phyloP scores from a whole-genome alignment of 192 early-diverging fungal species.

The Borealophlyctis nickersoniae region DNA sequence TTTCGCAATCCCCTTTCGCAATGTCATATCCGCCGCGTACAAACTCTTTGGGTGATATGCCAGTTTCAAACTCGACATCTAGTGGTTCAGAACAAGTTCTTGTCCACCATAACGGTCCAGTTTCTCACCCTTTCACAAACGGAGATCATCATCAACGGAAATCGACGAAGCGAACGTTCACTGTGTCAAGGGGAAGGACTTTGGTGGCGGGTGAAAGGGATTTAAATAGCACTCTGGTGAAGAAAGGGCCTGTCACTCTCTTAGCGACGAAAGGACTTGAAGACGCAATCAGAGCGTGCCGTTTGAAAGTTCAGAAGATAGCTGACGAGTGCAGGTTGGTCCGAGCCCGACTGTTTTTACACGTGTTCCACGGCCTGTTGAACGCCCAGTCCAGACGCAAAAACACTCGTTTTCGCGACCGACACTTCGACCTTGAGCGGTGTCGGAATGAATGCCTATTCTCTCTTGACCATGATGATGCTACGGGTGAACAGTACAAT shows the following conservation, averaged over 20 bases:
- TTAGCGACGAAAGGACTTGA: neutral
- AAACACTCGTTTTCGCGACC: conserved; percentile 9
- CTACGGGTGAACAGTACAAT: neutral
- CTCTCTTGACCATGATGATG: neutral
- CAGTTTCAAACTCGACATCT: too few species aligned
- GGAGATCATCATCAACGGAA: too few species aligned
- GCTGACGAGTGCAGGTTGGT: neutral
- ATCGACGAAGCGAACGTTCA: too few species aligned
- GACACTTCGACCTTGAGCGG: conserved; percentile 6
- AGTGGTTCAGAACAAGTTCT: too few species aligned
- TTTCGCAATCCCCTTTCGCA: too few species aligned
- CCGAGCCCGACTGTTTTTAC: neutral
- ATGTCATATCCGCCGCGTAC: too few species aligned
- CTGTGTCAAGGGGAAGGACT: too few species aligned
- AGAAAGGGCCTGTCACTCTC: conserved; percentile 1
- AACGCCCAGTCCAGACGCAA: neutral
- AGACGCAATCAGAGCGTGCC: neutral
- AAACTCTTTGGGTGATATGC: too few species aligned
- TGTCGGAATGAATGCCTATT: neutral
- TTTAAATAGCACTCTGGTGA: neutral
- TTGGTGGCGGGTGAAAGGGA: neutral
- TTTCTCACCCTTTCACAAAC: too few species aligned
- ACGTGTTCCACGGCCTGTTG: neutral
- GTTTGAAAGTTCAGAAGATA: neutral
- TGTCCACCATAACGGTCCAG: too few species aligned